These are phyloP conservation scores for Mesembryanthemum crystallinum DNA, from an alignment of 148 eudicot species.

Conservation along the genomic window DNA sequence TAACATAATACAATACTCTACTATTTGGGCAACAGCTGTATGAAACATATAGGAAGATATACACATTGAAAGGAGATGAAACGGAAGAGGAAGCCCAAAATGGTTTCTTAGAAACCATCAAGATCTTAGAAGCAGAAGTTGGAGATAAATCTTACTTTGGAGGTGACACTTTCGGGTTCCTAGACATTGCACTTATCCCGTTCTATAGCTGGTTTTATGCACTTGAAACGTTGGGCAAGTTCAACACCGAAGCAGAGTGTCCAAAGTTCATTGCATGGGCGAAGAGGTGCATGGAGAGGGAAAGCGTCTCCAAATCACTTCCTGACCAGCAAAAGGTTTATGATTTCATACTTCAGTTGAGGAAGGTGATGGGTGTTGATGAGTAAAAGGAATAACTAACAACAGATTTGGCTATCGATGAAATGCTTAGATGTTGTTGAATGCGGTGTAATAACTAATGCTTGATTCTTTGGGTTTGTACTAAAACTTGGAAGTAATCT, in stretches of 20 bases:
- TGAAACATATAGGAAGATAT: not conserved
- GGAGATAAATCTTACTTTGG: constrained; percentile 18
- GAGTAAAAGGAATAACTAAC: not conserved
- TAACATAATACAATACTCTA: too few relatives aligned
- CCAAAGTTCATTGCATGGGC: constrained; percentile 24
- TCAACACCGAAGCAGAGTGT: constrained; percentile 4
- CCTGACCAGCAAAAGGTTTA: constrained; percentile 2
- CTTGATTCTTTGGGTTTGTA: too few relatives aligned
- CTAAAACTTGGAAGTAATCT: too few relatives aligned
- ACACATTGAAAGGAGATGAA: constrained; percentile 6
- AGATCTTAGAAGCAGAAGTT: constrained; percentile 10
- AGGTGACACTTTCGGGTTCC: constrained; percentile 13
- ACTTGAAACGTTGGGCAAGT: not conserved
- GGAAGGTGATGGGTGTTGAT: constrained; percentile 8
- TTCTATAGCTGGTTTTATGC: constrained; percentile 17
- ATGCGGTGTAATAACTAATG: too few relatives aligned
- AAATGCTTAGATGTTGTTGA: too few relatives aligned
- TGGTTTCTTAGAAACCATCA: constrained; percentile 5
- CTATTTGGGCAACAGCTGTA: not conserved
- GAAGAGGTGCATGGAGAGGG: constrained; percentile 21
- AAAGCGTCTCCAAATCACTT: constrained; percentile 8
- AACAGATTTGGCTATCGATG: too few relatives aligned
- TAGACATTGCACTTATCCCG: constrained; percentile 13
- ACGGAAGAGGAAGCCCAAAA: not conserved
- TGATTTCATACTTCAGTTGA: not conserved